phyloP scores from a whole-genome alignment of 192 early-diverging fungal species.

The Bifiguratus adelaidae region DNA sequence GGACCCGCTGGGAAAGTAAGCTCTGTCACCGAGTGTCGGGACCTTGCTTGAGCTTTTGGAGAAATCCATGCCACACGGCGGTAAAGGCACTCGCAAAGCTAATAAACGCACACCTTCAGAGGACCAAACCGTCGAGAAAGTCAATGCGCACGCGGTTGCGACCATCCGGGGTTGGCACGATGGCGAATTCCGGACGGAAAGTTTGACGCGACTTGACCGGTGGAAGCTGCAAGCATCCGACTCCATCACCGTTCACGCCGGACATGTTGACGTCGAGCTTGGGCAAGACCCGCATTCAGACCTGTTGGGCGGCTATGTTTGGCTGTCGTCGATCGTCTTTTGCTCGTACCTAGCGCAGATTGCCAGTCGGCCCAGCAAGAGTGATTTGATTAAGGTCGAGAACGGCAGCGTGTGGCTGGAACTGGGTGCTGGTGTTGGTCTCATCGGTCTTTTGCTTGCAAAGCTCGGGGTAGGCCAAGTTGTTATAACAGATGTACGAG shows the following conservation, averaged over 20 bases:
- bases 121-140: background rate
- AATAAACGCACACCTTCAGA: background rate
- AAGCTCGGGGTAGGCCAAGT: slow-evolving; percentile 17
- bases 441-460: slow-evolving; percentile 22
- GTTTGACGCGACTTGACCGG: slow-evolving; percentile 14
- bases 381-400: slow-evolving; percentile 10
- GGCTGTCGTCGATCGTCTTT: slow-evolving; percentile 21
- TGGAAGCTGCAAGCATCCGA: slow-evolving; percentile 25
- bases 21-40: too few relatives aligned
- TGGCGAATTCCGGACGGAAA: slow-evolving; percentile 8
- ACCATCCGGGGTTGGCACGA: slow-evolving; percentile 27
- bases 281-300: slow-evolving; percentile 25
- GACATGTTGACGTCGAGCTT: slow-evolving; percentile 15
- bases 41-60: too few relatives aligned
- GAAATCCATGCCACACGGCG: too few relatives aligned
- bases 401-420: slow-evolving; percentile 19
- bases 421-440: slow-evolving; percentile 23
- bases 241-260: slow-evolving; percentile 18
- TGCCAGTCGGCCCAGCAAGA: slow-evolving; percentile 3
- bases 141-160: slow-evolving; percentile 1
- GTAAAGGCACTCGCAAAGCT: too few relatives aligned
- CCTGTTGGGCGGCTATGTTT: slow-evolving; percentile 25
- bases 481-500: slow-evolving; percentile 20
- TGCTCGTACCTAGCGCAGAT: slow-evolving; percentile 15
- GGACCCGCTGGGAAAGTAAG: too few relatives aligned